A percentile compares a stretch with the other conserved stretches of the same genome.
phyloP scores from a whole-genome alignment of 1,284 basidiomycete species.

The Vanrija sp. region DNA sequence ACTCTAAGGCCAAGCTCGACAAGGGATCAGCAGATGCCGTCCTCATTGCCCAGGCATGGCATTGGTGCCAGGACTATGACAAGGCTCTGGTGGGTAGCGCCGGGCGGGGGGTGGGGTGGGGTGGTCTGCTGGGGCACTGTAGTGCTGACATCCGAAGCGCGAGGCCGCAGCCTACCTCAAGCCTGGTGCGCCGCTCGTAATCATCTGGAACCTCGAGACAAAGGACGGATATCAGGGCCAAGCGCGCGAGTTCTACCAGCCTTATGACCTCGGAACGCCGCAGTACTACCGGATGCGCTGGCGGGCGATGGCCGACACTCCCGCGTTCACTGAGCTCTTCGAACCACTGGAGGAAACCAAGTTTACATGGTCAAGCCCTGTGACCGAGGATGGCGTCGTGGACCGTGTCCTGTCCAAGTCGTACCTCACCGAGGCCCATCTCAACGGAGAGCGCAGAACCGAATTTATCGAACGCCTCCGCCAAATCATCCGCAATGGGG shows the following conservation, averaged over 20 bases:
- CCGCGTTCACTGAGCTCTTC: slow-evolving; percentile 34
- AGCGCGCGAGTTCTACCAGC: slow-evolving; percentile 32
- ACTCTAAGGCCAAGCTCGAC: slow-evolving; percentile 27
- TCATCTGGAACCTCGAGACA: slow-evolving; percentile 49
- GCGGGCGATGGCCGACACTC: slow-evolving; percentile 32
- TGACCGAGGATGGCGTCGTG: slow-evolving; percentile 35
- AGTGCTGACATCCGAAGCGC: slow-evolving; percentile 13
- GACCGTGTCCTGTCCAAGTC: slow-evolving; percentile 43
- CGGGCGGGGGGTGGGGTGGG: too few species aligned
- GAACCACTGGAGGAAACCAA: slow-evolving; percentile 20
- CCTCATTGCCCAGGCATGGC: slow-evolving; percentile 47
- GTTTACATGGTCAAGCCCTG: slow-evolving; percentile 24
- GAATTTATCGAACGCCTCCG: slow-evolving; percentile 27
- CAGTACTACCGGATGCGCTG: slow-evolving; percentile 44
- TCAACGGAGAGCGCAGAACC: slow-evolving; percentile 27
- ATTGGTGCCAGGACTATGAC: slow-evolving; percentile 48
- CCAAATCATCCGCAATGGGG: slow-evolving; percentile 20
- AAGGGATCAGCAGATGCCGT: slow-evolving; percentile 41
- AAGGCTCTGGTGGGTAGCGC: slow-evolving; percentile 40
- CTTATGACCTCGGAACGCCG: slow-evolving; percentile 35
- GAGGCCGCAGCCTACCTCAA: slow-evolving; percentile 47
- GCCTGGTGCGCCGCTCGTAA: slow-evolving; percentile 39
- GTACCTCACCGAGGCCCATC: slow-evolving; percentile 38
- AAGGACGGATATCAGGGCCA: slow-evolving; percentile 20
- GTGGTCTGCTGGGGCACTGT: too few species aligned